Base-by-base conservation (phyloP, 2,329 filamentous ascomycete genomes). In the Phymatotrichopsis omnivora region DNA sequence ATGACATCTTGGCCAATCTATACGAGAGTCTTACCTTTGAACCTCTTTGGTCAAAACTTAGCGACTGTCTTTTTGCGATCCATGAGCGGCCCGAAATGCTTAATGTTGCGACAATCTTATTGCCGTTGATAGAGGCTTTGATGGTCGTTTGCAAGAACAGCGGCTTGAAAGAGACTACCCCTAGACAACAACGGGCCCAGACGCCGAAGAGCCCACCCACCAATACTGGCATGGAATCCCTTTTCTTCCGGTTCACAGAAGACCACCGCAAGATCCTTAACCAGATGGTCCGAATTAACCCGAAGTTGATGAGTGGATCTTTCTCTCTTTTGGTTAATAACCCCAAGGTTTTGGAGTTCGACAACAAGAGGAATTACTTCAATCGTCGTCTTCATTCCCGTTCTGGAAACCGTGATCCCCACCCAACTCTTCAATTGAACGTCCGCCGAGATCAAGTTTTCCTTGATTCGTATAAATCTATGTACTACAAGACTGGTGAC, bases 111-210 rank as follows among this genome's bases (percentile, higher is more conserved):
- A 96, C 89, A 1, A 96, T 96, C 53, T 73, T 98, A 20, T 70
- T 96, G 27, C 91, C 91, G 23, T 70, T 98, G 23, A 95, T 98
- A 51, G 91, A 98, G 64, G 85, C 87, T 5, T 71, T 98, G 51
- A 98, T 98, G 91, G 91, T 98, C 42, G 87, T 98, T 22, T 98
- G 93, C 74, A 98, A 96, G 70, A 96, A 96, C 64, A 94, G 86
- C 7, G 82, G 85, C 1, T 70, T 86, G 42, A 80, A 79, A 60
- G 83, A 91, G 50, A 44, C 61, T 7, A 59, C 66, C 35, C 63
- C 73, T 54, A 62, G 60, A 59, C 25, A 47, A 11, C 49, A 56
- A 32, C 52, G 49, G 16, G 44, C 50, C n/a, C 49, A 49, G 47
- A 58, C 50, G 35, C 56, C 55, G 14, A 77, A 82, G 17, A 93